phyloP scores from a whole-genome alignment of 2,329 filamentous ascomycete species.

The Diplodia seriata region DNA sequence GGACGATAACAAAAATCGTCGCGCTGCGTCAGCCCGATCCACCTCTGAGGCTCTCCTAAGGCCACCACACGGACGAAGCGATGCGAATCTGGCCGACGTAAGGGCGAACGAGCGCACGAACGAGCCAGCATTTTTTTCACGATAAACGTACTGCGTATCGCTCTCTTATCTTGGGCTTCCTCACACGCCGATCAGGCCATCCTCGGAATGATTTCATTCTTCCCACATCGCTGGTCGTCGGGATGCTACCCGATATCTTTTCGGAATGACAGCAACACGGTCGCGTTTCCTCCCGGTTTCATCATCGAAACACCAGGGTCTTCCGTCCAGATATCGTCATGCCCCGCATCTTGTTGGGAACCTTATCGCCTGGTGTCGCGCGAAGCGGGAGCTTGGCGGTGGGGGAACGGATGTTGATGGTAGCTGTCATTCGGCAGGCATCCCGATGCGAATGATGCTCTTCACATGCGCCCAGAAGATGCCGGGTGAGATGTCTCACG shows the following conservation, averaged over 20 bases:
- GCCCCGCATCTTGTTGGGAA: constrained; percentile 1
- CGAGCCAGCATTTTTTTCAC: background rate
- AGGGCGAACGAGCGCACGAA: constrained; percentile 2
- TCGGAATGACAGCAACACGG: background rate
- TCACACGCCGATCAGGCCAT: background rate
- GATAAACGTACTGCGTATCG: background rate
- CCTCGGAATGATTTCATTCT: background rate
- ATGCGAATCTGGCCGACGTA: constrained; percentile 5
- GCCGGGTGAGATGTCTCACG: background rate
- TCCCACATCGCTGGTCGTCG: background rate
- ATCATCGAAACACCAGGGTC: background rate
- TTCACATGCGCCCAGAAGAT: constrained; percentile 9
- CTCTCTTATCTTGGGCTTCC: background rate
- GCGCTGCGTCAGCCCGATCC: constrained; percentile 10
- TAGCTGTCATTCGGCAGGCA: background rate
- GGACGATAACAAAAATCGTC: background rate
- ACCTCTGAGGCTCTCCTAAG: constrained; percentile 3
- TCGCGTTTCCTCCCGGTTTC: constrained; percentile 2
- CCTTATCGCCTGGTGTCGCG: constrained; percentile 9
- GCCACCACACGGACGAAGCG: background rate
- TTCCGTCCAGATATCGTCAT: constrained; percentile 11
- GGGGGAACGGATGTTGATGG: background rate
- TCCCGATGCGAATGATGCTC: background rate
- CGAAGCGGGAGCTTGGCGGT: background rate
- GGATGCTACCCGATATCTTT: constrained; percentile 1